phyloP scores from a whole-genome alignment of 768 basidiomycete genomes.

The Termitomyces sp. region DNA sequence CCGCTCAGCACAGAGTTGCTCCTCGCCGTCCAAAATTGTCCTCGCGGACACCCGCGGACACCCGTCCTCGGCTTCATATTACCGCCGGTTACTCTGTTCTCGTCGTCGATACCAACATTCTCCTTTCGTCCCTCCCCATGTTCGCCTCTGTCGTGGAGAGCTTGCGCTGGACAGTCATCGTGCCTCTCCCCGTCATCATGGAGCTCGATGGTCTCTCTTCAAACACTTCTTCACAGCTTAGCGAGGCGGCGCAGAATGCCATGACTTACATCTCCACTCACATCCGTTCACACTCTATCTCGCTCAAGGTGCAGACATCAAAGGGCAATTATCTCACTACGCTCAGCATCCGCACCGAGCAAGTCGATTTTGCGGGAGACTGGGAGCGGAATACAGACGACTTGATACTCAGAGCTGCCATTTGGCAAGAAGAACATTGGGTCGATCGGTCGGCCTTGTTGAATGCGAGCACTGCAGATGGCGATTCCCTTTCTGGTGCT shows the following conservation, averaged over 20 bases:
- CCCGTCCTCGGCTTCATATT: conserved; percentile 45
- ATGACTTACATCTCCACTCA: conserved; percentile 72
- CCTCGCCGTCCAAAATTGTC: conserved; percentile 22
- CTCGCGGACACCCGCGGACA: conserved; percentile 21
- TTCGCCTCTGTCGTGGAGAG: conserved; percentile 76
- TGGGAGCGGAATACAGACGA: conserved; percentile 88
- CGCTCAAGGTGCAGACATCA: conserved; percentile 92
- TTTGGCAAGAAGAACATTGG: conserved; percentile 95
- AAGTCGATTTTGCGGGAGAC: conserved; percentile 62
- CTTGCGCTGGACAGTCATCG: conserved; percentile 78
- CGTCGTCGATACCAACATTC: conserved; percentile 92
- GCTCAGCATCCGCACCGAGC: conserved; percentile 78
- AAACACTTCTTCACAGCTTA: conserved; percentile 57
- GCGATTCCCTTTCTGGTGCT: conserved; percentile 35
- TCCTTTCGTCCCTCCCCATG: conserved; percentile 76
- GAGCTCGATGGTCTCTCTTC: conserved; percentile 89
- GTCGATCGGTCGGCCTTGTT: conserved; percentile 77
- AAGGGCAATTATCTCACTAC: conserved; percentile 90
- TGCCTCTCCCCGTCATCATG: conserved; percentile 94
- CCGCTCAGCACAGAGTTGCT: conserved; percentile 30
- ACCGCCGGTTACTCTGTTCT: conserved; percentile 86
- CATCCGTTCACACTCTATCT: conserved; percentile 65
- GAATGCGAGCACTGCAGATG: conserved; percentile 29
- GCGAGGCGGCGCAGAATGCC: conserved; percentile 68
- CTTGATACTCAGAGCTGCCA: conserved; percentile 84